phyloP scores from a whole-genome alignment of 2,329 filamentous ascomycete genomes.

The Chlorencoelia australis region DNA sequence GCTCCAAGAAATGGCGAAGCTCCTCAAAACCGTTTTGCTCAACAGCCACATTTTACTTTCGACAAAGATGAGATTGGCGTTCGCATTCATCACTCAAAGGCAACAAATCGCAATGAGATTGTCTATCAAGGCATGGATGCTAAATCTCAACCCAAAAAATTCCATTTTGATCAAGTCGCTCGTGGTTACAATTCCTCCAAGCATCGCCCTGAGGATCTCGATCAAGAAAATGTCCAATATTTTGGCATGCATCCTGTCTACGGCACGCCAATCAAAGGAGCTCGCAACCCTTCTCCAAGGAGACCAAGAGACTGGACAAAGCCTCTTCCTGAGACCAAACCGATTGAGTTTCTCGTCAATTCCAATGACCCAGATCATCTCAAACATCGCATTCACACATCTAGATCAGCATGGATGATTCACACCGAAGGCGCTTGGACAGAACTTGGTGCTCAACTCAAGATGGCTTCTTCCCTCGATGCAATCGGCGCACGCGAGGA shows the following conservation, averaged over 20 bases:
- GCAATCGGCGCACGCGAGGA: constrained; percentile 5
- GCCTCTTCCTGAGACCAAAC: constrained; percentile 5
- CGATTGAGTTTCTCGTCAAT: constrained; percentile 4
- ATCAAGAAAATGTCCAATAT: constrained; percentile 16
- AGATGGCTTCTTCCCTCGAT: constrained; percentile 5
- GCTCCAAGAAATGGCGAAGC: constrained; percentile 17
- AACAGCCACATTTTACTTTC: constrained; percentile 17
- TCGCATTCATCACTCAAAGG: constrained; percentile 17
- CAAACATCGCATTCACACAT: constrained; percentile 9
- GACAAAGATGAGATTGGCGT: constrained; percentile 25
- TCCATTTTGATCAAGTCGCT: constrained; percentile 22
- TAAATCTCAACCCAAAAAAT: constrained; percentile 19
- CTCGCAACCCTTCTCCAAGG: constrained; percentile 14
- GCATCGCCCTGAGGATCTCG: constrained; percentile 21
- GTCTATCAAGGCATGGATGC: constrained; percentile 20
- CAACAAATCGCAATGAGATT: constrained; percentile 16
- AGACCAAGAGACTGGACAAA: constrained; percentile 6
- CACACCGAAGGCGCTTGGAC: constrained; percentile 5
- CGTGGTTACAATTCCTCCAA: constrained; percentile 21
- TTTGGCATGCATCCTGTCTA: constrained; percentile 19
- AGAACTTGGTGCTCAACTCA: constrained; percentile 4
- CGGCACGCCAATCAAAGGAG: constrained; percentile 17
- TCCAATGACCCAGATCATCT: constrained; percentile 2
- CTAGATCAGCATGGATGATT: constrained; percentile 13
- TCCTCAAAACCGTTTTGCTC: constrained; percentile 19